Conservation (phyloP, 140 eudicot species). For the Cichorium intybus region DNA sequence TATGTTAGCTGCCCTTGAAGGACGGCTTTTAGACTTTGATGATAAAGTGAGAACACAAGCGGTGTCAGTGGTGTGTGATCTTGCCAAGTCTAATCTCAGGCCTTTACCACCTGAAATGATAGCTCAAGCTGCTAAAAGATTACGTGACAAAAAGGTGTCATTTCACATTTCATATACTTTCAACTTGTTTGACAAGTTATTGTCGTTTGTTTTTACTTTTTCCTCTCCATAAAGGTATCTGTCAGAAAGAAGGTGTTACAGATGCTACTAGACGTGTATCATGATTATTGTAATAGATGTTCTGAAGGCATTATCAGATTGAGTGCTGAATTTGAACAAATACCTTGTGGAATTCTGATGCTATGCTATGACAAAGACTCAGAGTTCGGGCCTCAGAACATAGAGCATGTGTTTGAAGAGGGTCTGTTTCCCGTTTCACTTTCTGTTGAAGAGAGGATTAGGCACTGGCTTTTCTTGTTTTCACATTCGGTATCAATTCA, state of each 20-base stretch:
- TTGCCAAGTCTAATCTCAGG: conserved; percentile 56
- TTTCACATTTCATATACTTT: conserved; percentile 4
- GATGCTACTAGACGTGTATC: conserved; percentile 84
- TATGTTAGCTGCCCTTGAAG: conserved; percentile 68
- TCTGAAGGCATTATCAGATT: conserved; percentile 46
- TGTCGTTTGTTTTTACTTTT: conserved; percentile 11
- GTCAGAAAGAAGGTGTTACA: conserved; percentile 72
- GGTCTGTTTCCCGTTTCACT: conserved; percentile 77
- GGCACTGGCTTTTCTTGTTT: conserved; percentile 80
- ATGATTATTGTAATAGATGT: conserved; percentile 69
- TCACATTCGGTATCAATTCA: conserved; percentile 67
- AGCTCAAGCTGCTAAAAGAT: conserved; percentile 75
- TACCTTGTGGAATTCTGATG: conserved; percentile 81
- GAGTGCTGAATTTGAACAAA: conserved; percentile 64
- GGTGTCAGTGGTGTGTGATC: conserved; percentile 71
- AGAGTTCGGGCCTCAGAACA: conserved; percentile 82
- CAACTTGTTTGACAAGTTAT: conserved; percentile 14
- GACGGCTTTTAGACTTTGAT: conserved; percentile 84
- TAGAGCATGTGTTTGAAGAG: conserved; percentile 72
- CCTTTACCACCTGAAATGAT: conserved; percentile 51
- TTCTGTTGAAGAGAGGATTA: conserved; percentile 68
- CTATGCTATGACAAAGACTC: conserved; percentile 80
- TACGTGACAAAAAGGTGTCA: conserved; percentile 91
- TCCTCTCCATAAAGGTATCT: conserved; percentile 43
- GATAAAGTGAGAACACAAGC: conserved; percentile 90